These are phyloP conservation scores for Zasmidium cellare DNA, from an alignment of 2,329 filamentous ascomycete genomes.

Conservation along the genomic window DNA sequence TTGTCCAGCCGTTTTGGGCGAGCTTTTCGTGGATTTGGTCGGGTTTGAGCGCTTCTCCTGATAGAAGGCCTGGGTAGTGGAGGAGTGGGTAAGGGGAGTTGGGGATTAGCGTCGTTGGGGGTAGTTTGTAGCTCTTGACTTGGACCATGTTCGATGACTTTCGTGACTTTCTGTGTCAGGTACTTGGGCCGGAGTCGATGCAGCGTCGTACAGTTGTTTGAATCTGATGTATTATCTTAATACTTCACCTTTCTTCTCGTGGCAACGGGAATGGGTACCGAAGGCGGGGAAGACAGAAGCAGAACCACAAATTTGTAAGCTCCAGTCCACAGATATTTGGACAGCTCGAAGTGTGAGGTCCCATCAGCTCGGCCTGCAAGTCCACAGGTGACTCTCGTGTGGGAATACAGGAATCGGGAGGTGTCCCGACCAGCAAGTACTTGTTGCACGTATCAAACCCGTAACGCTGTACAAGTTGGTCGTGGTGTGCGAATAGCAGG, in stretches of 20 bases:
- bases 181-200: no score
- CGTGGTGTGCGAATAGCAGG: no score
- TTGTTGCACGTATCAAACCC: no score
- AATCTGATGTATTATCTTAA: background rate
- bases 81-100: conserved; percentile 56
- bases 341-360: background rate
- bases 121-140: conserved; percentile 40
- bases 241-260: no score
- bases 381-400: no score
- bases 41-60: conserved; percentile 23
- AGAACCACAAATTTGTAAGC: background rate
- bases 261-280: background rate
- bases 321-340: background rate
- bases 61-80: conserved; percentile 51
- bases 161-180: background rate
- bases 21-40: conserved; percentile 47
- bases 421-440: no score
- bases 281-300: background rate
- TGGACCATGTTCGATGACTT: conserved; percentile 14
- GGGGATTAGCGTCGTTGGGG: conserved; percentile 49
- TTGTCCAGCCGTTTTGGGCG: conserved; percentile 52
- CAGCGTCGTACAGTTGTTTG: no score
- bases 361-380: no score
- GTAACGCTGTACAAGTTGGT: no score
- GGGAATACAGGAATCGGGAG: no score